Base-by-base conservation (phyloP, 768 basidiomycete species). In the Suillus subaureus region DNA sequence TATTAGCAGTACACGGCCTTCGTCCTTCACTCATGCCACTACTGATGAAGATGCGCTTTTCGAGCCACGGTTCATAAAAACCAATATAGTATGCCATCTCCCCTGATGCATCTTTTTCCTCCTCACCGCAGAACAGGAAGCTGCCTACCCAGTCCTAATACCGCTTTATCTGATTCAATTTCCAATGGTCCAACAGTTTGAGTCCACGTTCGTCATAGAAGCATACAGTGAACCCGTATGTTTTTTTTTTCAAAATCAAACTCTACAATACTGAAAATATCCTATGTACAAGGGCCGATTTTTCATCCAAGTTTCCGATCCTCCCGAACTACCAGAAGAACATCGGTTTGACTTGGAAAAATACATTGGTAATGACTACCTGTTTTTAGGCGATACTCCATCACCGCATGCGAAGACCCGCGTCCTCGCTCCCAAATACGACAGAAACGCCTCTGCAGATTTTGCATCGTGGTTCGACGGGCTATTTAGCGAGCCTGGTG, bases 101-200 rank as follows among this genome's bases (percentile, higher is more conserved):
- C 6, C 47, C 21, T 15, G 15, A 54, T 42, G 37, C 26, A 72
- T 31, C 6, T 40, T 57, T 6, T 60, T 42, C 31, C 57, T 61
- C 57, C 64, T 64, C 39, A 70, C 51, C 42, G 61, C 62, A 66
- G 33, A 47, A 63, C 68, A 88, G 88, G 77, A 85, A 23, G 82
- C 87, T 28, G 87, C 84, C 43, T 88, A 86, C 67, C 89, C 89
- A 4, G 77, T 90, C 39, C 79, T 90, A 26, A 73, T 90, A n/a
- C 89, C 89, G 6, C 71, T 89, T 6, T 91, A 90, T 74, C 76
- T 90, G 12, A 81, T 80, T 23, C 82, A 83, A 68, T 90, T 88
- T 70, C 69, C 81, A 60, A 68, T 74, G 8, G 54, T 65, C 7
- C 64, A 70, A 16, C 73, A 71, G 33, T 76, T 73, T 66, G 72